Base-by-base conservation (phyloP, 164 flowering plant species). In the Annona squamosa region DNA sequence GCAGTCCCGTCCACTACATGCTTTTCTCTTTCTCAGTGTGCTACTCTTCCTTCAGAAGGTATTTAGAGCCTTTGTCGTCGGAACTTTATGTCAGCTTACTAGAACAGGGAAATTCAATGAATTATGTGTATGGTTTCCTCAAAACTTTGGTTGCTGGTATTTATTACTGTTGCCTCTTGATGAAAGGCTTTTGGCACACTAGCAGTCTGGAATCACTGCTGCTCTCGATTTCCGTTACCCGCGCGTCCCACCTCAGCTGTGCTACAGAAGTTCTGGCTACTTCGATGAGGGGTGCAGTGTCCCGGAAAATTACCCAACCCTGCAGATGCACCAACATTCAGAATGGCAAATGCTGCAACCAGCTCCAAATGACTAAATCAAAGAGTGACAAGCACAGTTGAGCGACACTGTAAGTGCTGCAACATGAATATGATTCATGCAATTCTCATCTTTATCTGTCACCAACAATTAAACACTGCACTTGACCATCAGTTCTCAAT, bases 231-330 rank as follows among this genome's bases (percentile, higher is more conserved):
- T 89, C 95, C n/a, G 90, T 82, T 12, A 96, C 87, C 37, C 99
- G 85, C 3, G 93, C 97, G 48, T 96, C 99, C 99, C 99, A 96
- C 83, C 82, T 96, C 77, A 96, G 78, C 71, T 76, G 80, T 56
- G 94, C 72, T 1, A 88, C 81, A 41, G 90, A 82, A 72, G 88
- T 80, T 85, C 99, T 88, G 65, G 91, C 92, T 57, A 81, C 82
- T 74, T 90, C 91, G 4, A 96, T 80, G 3, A 88, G 86, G 43
- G 82, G 61, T 26, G 81, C 76, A 9, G 77, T 78, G 81, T 96
- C 99, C 2, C 86, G 90, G 56, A 96, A 74, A 74, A 96, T 85
- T 71, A 96, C 85, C 99, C 99, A 96, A 46, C 99, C 99, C 99
- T 96, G 90, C 79, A 83, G 7, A 71, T 59, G 59, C 47, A 69